Base-by-base conservation (phyloP, 495 filamentous ascomycete genomes). In the Pyrenula massariospora region DNA sequence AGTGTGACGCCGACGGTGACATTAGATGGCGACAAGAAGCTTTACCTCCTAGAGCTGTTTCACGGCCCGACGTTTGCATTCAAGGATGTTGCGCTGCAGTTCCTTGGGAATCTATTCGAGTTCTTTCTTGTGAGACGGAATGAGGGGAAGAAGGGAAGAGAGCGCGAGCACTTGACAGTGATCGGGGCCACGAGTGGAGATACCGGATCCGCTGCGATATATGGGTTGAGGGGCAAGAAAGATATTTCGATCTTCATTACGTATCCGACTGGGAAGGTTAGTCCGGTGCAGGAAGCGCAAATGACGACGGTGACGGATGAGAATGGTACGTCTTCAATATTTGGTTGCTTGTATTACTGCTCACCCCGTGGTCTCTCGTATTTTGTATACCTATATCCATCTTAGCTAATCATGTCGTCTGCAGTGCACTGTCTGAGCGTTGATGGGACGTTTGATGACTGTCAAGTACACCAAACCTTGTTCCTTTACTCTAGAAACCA, bases 41-140 rank as follows among this genome's bases (percentile, higher is more conserved):
- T 96, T 10, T 78, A 95, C 66, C 70, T 97, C 11, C 83, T 97
- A 11, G 93, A 98, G 70, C 84, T 98, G 11, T 98, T 96, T 79
- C 92, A 97, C 66, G 93, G 93, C n/a, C 91, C 90, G 1, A 96
- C 82, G n/a, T 95, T 85, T 62, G 82, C 92, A 5, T 96, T 96
- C 77, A 96, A 96, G 70, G 91, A 94, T 62, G 86, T 86, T 15
- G 91, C 92, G 3, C 70, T 96, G 22, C 90, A 95, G 63, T 89
- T 95, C 61, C 73, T 98, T 5, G 93, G 93, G 22, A 96, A 98
- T 64, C 77, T 96, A 12, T 96, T 98, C 65, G 93, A 98, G 71
- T 98, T 92, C 66, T 92, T 98, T 69, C 78, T 98, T 1, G 79
- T 88, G 8, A 77, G 91, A 31, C 83, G 84, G 68, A 98, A 98